Evolutionary conservation across 352 stramenopile species (phyloP).

Genomic region (Elongisporangium anandrum): DNA sequence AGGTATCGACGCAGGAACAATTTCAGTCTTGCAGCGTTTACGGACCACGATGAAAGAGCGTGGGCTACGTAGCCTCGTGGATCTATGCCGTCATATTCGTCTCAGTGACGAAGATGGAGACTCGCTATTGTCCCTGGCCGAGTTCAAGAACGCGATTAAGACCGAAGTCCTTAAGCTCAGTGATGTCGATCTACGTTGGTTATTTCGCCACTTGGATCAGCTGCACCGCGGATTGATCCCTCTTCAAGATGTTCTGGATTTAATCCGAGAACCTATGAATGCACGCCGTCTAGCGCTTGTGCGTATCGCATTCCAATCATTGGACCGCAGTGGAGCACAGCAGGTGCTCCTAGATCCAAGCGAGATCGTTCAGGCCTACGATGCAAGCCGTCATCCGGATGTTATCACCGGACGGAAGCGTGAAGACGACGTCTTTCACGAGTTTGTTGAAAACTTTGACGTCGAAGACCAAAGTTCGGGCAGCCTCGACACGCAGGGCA

Average conservation of each 20-base stretch:
- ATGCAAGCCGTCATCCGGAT: constrained; percentile 66
- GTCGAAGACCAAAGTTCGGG: constrained; percentile 21
- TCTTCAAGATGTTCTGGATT: constrained; percentile 77
- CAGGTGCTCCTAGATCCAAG: constrained; percentile 35
- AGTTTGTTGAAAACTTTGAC: constrained; percentile 78
- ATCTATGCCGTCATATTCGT: constrained; percentile 61
- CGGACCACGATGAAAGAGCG: constrained; percentile 39
- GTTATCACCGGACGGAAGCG: constrained; percentile 54
- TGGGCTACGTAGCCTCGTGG: constrained; percentile 59
- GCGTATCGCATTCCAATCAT: constrained; percentile 64
- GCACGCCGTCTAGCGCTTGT: constrained; percentile 61
- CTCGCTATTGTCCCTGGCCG: constrained; percentile 52
- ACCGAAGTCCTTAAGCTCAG: constrained; percentile 46
- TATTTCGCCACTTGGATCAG: constrained; percentile 79
- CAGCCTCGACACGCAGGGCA: constrained; percentile 9
- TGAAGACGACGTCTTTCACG: constrained; percentile 62
- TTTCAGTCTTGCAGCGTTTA: constrained; percentile 50
- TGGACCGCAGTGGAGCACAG: constrained; percentile 31
- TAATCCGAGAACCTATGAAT: constrained; percentile 81
- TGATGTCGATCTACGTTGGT: constrained; percentile 61
- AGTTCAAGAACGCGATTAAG: constrained; percentile 74
- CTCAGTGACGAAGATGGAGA: constrained; percentile 68
- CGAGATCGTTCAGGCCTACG: constrained; percentile 64
- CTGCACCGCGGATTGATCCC: constrained; percentile 65
- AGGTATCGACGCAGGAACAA: constrained; percentile 43